phyloP scores from a whole-genome alignment of 805 yeast species.

The Wickerhamiella dianesei region DNA sequence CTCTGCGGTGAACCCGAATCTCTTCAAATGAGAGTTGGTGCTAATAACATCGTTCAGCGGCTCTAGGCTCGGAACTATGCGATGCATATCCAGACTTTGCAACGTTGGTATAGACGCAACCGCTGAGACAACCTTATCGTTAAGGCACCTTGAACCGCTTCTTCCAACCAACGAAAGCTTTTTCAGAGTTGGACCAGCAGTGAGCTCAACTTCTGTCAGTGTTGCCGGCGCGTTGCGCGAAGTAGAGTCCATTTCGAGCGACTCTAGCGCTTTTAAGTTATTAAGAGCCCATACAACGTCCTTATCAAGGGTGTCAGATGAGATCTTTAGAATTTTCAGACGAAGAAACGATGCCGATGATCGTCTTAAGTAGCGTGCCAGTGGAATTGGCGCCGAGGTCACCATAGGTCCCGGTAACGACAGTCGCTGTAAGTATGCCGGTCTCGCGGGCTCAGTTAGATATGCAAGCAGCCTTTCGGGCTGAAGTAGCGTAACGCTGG shows the following conservation, averaged over 20 bases:
- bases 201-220: not conserved
- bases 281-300: constrained; percentile 13
- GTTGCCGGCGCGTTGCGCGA: not conserved
- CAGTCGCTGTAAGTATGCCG: not conserved
- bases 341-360: not conserved
- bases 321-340: constrained; percentile 7
- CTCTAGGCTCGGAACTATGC: constrained; percentile 8
- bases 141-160: constrained; percentile 3
- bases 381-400: not conserved
- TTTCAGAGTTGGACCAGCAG: not conserved
- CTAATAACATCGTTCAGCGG: constrained; percentile 3
- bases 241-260: constrained; percentile 7
- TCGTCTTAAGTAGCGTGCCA: not conserved
- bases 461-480: not conserved
- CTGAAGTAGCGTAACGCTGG: not conserved
- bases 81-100: constrained; percentile 10
- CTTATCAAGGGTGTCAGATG: constrained; percentile 7
- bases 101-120: constrained; percentile 5
- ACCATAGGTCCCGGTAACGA: not conserved
- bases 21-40: constrained; percentile 5
- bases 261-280: constrained; percentile 8
- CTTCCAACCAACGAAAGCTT: constrained; percentile 6
- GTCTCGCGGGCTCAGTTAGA: not conserved
- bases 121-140: constrained; percentile 2
- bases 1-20: constrained; percentile 16